A percentile compares a stretch with the other conserved stretches of the same genome.
Conservation (phyloP, 2,329 filamentous ascomycete species). For the Verticillium nubilum region DNA sequence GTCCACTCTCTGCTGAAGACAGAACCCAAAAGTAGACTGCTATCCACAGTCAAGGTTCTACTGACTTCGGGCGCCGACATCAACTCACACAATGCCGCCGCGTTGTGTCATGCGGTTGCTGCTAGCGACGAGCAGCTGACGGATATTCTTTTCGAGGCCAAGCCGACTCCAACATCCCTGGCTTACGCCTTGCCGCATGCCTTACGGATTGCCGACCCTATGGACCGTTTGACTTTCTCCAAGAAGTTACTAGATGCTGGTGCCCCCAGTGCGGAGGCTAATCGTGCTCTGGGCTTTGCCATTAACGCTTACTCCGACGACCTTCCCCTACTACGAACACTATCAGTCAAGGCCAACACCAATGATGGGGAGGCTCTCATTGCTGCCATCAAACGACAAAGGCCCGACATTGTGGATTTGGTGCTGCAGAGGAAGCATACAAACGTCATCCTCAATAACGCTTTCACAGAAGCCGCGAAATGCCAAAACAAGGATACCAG, state of each 20-base stretch:
- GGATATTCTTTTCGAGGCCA: slow-evolving; percentile 39
- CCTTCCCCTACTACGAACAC: slow-evolving; percentile 36
- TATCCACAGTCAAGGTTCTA: slow-evolving; percentile 39
- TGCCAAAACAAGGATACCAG: slow-evolving; percentile 32
- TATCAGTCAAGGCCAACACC: slow-evolving; percentile 42
- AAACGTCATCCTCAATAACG: slow-evolving; percentile 30
- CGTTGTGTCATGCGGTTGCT: slow-evolving; percentile 45
- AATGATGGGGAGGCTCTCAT: slow-evolving; percentile 43
- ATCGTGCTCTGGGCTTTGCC: slow-evolving; percentile 45
- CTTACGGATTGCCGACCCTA: slow-evolving; percentile 42
- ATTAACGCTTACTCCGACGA: slow-evolving; percentile 43
- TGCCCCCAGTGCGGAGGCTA: slow-evolving; percentile 40
- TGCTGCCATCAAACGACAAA: slow-evolving; percentile 38
- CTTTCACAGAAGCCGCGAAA: slow-evolving; percentile 37
- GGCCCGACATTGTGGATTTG: slow-evolving; percentile 38
- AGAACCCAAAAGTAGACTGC: slow-evolving; percentile 27
- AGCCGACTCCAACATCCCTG: slow-evolving; percentile 37
- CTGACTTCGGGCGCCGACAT: slow-evolving; percentile 47
- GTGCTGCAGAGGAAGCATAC: slow-evolving; percentile 35
- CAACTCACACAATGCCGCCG: slow-evolving; percentile 46
- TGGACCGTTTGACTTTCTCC: slow-evolving; percentile 45
- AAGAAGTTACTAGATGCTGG: slow-evolving; percentile 45
- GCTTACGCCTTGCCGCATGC: slow-evolving; percentile 46
- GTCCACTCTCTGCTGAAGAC: slow-evolving; percentile 38
- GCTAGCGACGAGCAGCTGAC: slow-evolving; percentile 37